These are phyloP conservation scores for Sphagnum tenellum DNA, from an alignment of 225 moss, liverwort and hornwort genomes.

Conservation along the genomic window DNA sequence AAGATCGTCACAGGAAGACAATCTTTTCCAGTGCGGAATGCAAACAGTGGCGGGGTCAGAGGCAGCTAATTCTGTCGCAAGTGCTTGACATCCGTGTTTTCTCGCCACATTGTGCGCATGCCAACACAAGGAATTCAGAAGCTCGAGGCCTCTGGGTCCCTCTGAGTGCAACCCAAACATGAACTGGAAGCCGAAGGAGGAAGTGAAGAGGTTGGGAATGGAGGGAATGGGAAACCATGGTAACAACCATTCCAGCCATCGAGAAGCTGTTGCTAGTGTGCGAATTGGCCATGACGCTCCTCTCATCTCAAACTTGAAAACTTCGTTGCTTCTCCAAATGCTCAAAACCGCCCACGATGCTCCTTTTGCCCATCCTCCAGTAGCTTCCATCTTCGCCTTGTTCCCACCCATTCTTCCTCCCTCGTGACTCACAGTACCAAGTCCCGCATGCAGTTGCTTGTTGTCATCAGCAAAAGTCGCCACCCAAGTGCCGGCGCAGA, in stretches of 20 bases:
- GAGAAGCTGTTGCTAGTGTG: conserved; percentile 52
- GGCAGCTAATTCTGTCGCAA: conserved; percentile 72
- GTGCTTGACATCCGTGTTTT: conserved; percentile 60
- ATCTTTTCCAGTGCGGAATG: conserved; percentile 80
- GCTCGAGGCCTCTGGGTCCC: conserved; percentile 36
- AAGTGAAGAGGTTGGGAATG: conserved; percentile 74
- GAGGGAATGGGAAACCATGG: conserved; percentile 84
- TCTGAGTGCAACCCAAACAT: conserved; percentile 78
- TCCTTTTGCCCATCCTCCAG: conserved; percentile 16
- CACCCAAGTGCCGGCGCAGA: conserved; percentile 96
- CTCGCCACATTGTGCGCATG: conserved; percentile 84
- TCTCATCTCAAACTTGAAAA: conserved; percentile 71
- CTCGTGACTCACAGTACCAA: conserved; percentile 25
- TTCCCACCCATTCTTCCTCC: conserved; percentile 19
- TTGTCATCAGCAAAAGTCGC: conserved; percentile 43
- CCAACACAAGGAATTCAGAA: conserved; percentile 71
- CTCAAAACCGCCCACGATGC: conserved; percentile 84
- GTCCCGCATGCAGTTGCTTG: conserved; percentile 23
- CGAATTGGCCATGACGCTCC: conserved; percentile 61
- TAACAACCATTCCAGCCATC: conserved; percentile 58
- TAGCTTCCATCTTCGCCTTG: conserved; percentile 9
- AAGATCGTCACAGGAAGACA: conserved; percentile 75
- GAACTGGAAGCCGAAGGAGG: conserved; percentile 80
- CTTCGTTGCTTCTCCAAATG: conserved; percentile 91
- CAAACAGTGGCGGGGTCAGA: conserved; percentile 47